A percentile compares a stretch with the other conserved stretches of the same genome.
Evolutionary conservation across 495 filamentous ascomycete genomes (phyloP).

Genomic region (Pseudevernia furfuracea): DNA sequence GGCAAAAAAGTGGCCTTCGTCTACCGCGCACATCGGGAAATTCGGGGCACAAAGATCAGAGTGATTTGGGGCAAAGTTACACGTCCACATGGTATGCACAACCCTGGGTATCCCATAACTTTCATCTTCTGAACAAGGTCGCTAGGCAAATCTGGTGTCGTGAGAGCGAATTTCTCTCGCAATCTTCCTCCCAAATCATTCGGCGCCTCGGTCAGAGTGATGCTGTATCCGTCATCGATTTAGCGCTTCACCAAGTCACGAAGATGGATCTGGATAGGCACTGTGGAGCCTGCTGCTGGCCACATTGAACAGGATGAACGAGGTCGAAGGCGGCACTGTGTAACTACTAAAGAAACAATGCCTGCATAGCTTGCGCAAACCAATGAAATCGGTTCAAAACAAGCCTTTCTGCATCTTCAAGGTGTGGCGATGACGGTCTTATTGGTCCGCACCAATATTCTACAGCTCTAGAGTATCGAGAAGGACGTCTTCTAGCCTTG

Average conservation of each 20-base stretch:
- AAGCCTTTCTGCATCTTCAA: not conserved
- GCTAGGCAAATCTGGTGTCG: conserved; percentile 79
- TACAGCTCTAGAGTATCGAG: not conserved
- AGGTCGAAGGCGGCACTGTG: not conserved
- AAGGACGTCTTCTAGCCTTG: not conserved
- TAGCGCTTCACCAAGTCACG: conserved; percentile 27
- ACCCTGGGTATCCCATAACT: not conserved
- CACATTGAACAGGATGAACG: not conserved
- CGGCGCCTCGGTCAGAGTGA: conserved; percentile 92
- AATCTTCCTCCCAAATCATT: conserved; percentile 94
- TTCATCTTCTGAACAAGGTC: not conserved
- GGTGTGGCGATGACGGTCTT: not conserved
- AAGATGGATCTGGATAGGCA: not conserved
- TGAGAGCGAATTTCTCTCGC: conserved; percentile 88
- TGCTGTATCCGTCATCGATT: conserved; percentile 90
- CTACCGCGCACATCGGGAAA: conserved; percentile 85
- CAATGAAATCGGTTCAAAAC: not conserved
- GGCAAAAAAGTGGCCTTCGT: conserved; percentile 97
- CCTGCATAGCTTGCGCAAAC: conserved; percentile 4
- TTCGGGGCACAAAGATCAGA: conserved; percentile 92
- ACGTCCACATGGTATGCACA: conserved; percentile 73
- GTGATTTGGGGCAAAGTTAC: conserved; percentile 99
- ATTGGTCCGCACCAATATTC: too few relatives aligned
- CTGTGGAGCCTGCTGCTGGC: not conserved
- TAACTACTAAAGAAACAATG: not conserved